Percentiles rank a stretch among this genome's conserved stretches.
These are phyloP conservation scores for Ganoderma sinense DNA, from an alignment of 1,284 basidiomycete genomes.

Conservation along the genomic window DNA sequence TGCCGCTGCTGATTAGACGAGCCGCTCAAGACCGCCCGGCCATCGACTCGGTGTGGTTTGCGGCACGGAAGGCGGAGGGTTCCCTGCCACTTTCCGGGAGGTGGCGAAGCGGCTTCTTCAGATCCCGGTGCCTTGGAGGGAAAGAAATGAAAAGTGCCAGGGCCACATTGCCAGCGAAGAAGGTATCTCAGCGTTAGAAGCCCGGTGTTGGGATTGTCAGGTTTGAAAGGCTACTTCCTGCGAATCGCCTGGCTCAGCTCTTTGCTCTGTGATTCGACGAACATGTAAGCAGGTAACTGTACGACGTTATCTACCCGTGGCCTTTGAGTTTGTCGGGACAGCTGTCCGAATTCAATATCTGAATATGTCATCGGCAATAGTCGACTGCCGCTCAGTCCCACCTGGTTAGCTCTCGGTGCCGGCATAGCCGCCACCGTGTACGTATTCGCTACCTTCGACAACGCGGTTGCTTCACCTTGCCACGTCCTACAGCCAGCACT, in stretches of 20 bases:
- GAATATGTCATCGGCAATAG: not conserved
- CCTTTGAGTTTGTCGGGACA: not conserved
- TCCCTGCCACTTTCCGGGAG: not conserved
- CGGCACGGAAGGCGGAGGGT: not conserved
- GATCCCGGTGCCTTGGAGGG: not conserved
- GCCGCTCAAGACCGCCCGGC: not conserved
- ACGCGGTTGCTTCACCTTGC: not conserved
- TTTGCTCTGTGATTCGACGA: not conserved
- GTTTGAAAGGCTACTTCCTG: not conserved
- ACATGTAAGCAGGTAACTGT: not conserved
- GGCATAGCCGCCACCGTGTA: not conserved
- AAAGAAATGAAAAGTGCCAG: not conserved
- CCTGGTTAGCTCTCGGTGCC: not conserved
- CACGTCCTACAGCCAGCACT: not conserved
- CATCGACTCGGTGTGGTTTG: not conserved
- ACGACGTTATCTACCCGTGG: not conserved
- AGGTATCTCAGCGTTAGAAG: not conserved
- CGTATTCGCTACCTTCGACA: constrained; percentile 1
- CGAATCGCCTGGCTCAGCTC: not conserved
- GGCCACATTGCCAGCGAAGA: not conserved
- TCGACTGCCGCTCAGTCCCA: not conserved
- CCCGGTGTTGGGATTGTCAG: not conserved
- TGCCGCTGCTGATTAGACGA: not conserved
- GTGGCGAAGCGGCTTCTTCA: not conserved
- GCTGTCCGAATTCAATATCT: not conserved